Conservation (phyloP, 345 rosid species). For the Rhizophora mangle region DNA sequence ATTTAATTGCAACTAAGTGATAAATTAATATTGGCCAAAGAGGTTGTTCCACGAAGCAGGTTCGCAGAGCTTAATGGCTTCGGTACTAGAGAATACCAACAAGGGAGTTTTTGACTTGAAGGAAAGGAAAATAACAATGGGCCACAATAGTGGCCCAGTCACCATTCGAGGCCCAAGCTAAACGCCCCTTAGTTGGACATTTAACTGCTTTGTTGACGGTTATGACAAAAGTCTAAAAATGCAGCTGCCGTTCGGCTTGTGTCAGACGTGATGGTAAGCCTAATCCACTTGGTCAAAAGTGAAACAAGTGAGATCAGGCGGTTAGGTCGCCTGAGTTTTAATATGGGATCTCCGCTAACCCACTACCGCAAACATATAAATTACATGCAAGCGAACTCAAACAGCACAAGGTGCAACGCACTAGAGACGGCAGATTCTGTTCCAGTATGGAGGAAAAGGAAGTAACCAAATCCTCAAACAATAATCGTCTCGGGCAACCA, state of each 20-base stretch:
- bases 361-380: not conserved
- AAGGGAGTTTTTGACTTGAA: too few relatives aligned
- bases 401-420: not conserved
- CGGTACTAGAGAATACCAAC: too few relatives aligned
- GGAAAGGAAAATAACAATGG: too few relatives aligned
- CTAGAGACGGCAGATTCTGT: not conserved
- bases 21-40: too few relatives aligned
- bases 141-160: too few relatives aligned
- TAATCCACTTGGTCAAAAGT: slow-evolving; percentile 4
- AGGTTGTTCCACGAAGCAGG: too few relatives aligned
- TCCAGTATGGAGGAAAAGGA: slow-evolving; percentile 33
- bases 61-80: too few relatives aligned
- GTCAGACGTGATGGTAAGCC: slow-evolving; percentile 13
- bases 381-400: not conserved
- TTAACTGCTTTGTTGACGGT: too few relatives aligned
- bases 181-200: too few relatives aligned
- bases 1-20: too few relatives aligned
- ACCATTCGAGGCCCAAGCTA: too few relatives aligned
- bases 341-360: slow-evolving; percentile 4
- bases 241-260: not conserved
- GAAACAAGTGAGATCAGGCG: not conserved
- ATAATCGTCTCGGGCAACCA: slow-evolving; percentile 51
- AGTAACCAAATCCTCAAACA: slow-evolving; percentile 19
- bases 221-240: not conserved
- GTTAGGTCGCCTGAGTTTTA: slow-evolving; percentile 12